Conservation (phyloP, 2,329 filamentous ascomycete genomes). For the Xylaria sp. region DNA sequence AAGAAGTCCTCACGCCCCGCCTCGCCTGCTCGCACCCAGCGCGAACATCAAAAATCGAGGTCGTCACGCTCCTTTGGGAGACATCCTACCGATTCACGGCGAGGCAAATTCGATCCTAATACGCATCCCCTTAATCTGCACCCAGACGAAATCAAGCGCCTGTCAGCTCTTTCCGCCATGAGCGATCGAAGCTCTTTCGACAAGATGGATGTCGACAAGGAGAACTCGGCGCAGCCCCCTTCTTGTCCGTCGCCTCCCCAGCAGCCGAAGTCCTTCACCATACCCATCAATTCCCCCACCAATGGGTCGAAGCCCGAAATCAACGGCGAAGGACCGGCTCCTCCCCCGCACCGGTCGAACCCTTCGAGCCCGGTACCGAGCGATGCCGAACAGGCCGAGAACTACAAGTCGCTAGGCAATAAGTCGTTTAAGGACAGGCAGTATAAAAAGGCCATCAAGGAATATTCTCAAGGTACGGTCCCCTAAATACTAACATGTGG, state of each 20-base stretch:
- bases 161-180: slow-evolving; percentile 70
- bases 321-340: slow-evolving; percentile 61
- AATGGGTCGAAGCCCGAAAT: slow-evolving; percentile 52
- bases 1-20: slow-evolving; percentile 40
- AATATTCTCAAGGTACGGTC: slow-evolving; percentile 87
- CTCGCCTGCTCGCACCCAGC: slow-evolving; percentile 35
- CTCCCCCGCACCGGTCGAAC: slow-evolving; percentile 73
- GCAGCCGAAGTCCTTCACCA: slow-evolving; percentile 46
- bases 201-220: slow-evolving; percentile 76
- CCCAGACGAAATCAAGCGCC: slow-evolving; percentile 82
- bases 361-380: slow-evolving; percentile 62
- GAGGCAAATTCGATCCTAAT: slow-evolving; percentile 67
- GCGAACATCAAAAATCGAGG: slow-evolving; percentile 46
- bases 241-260: slow-evolving; percentile 59
- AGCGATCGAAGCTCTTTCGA: slow-evolving; percentile 61
- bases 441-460: slow-evolving; percentile 83
- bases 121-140: slow-evolving; percentile 89
- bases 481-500: not conserved
- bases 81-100: slow-evolving; percentile 57
- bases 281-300: slow-evolving; percentile 55
- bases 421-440: slow-evolving; percentile 96
- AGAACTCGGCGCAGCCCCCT: slow-evolving; percentile 57
- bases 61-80: slow-evolving; percentile 53
- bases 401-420: slow-evolving; percentile 91
- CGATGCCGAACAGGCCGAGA: slow-evolving; percentile 78